Evolutionary conservation across 164 flowering plant genomes (phyloP), one percentile per base, ranked within the genome.

Genomic region (Annona squamosa): DNA sequence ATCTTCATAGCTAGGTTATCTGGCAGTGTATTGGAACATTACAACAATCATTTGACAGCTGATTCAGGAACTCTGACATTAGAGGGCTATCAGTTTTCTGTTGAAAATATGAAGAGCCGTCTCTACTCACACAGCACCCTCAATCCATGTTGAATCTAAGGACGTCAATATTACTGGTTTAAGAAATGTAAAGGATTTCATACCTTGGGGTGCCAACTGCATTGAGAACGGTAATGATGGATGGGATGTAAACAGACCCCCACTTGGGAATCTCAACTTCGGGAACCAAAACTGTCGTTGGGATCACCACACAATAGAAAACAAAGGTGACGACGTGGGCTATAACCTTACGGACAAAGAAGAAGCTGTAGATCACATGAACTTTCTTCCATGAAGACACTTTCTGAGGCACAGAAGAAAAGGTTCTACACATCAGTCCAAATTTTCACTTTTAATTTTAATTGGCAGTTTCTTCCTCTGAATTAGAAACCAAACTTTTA

Each of bases 151-250:
- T 26, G 37, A 26, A 26, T 26, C 37, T 26, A 26, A 26, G 37
- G 1, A 26, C 1, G 37, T 26, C 37, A 26, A 26, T 26, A 26
- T 26, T 1, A 26, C 37, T 26, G 37, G 37, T 26, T 26, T 26
- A 26, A 16, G 1, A 52, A 5, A 46, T 63, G 10, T 1, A 4
- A 42, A 57, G 37, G 48, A 71, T 52, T 46, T 3, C 79, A 52
- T 3, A 81, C 99, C 99, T 90, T 84, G 97, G 99, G 45, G 98
- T 93, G 79, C 98, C 97, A 43, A 96, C 93, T 5, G 99, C 87
- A 77, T 96, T 96, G 10, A 96, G 88, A 67, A 89, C 77, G 79
- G 98, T 96, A 74, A 96, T 91, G 68, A 90, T 83, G 73, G 85
- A 91, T 17, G 99, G 99, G 66, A 93, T 88, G 69, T 93, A 96